A percentile compares a stretch with the other conserved stretches of the same genome.
phyloP scores from a whole-genome alignment of 495 filamentous ascomycete genomes.

The Talaromyces liani region DNA sequence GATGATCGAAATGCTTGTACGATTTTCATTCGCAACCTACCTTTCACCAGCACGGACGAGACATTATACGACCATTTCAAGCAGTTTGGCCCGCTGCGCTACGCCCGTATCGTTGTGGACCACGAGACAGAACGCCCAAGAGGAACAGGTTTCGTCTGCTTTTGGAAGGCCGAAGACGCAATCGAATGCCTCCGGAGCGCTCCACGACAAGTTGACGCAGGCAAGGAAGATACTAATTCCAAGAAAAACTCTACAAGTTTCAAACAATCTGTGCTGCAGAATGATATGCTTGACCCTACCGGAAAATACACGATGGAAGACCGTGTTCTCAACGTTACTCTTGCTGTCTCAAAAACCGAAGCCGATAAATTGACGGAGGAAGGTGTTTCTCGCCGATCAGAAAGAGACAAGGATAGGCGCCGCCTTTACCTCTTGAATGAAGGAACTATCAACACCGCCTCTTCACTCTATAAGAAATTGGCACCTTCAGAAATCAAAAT shows the following conservation, averaged over 20 bases:
- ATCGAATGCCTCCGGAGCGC: slow-evolving; percentile 64
- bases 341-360: slow-evolving; percentile 73
- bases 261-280: slow-evolving; percentile 75
- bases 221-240: slow-evolving; percentile 17
- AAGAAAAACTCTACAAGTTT: slow-evolving; percentile 32
- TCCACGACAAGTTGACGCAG: slow-evolving; percentile 46
- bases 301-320: slow-evolving; percentile 87
- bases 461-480: slow-evolving; percentile 66
- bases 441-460: slow-evolving; percentile 66
- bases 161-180: slow-evolving; percentile 69
- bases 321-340: slow-evolving; percentile 73
- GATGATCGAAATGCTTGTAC: slow-evolving; percentile 59
- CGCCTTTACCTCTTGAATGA: slow-evolving; percentile 83
- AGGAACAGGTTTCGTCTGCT: slow-evolving; percentile 93
- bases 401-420: slow-evolving; percentile 81
- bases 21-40: slow-evolving; percentile 90
- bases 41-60: slow-evolving; percentile 77
- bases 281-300: slow-evolving; percentile 65
- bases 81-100: slow-evolving; percentile 75
- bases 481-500: slow-evolving; percentile 76
- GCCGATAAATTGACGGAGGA: slow-evolving; percentile 67
- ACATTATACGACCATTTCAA: slow-evolving; percentile 73
- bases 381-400: slow-evolving; percentile 53
- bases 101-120: slow-evolving; percentile 85
- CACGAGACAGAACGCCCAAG: slow-evolving; percentile 72